Conservation (phyloP, 1,284 basidiomycete genomes). For the Tylopilus orsonianus region DNA sequence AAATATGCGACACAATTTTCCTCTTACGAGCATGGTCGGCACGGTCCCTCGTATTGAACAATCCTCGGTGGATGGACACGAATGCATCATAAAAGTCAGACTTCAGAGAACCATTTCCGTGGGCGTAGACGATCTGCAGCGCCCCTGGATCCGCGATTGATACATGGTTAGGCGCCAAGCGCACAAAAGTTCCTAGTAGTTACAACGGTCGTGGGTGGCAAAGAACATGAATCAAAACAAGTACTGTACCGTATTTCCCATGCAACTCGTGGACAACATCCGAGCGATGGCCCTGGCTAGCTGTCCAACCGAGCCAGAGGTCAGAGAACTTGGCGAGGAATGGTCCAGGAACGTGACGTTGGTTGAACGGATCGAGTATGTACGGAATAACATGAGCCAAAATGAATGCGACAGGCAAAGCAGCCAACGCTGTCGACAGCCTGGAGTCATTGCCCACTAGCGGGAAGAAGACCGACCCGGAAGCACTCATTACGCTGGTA, state of each 20-base stretch:
- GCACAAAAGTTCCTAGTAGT: constrained; percentile 71
- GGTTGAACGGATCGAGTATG: constrained; percentile 55
- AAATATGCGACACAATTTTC: constrained; percentile 87
- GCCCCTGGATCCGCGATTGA: constrained; percentile 82
- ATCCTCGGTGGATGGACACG: constrained; percentile 67
- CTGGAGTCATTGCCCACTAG: constrained; percentile 8
- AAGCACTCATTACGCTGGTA: constrained; percentile 18
- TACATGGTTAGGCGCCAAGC: constrained; percentile 85
- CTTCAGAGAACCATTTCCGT: constrained; percentile 79
- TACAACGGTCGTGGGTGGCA: background rate
- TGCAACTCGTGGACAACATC: constrained; percentile 78
- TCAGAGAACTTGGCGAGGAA: constrained; percentile 74
- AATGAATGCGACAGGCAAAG: constrained; percentile 36
- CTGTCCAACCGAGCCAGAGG: constrained; percentile 71
- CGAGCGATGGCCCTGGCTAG: constrained; percentile 71
- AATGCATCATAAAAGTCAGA: constrained; percentile 81
- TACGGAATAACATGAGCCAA: constrained; percentile 58
- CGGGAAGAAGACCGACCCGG: constrained; percentile 14
- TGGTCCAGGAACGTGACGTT: constrained; percentile 73
- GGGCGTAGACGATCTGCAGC: constrained; percentile 72
- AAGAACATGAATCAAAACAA: background rate
- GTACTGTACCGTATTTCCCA: constrained; percentile 63
- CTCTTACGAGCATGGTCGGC: constrained; percentile 84
- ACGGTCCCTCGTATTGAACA: constrained; percentile 86
- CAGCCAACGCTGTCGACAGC: constrained; percentile 18